Base-by-base conservation (phyloP, 2,329 filamentous ascomycete genomes). In the Apiospora hydei region DNA sequence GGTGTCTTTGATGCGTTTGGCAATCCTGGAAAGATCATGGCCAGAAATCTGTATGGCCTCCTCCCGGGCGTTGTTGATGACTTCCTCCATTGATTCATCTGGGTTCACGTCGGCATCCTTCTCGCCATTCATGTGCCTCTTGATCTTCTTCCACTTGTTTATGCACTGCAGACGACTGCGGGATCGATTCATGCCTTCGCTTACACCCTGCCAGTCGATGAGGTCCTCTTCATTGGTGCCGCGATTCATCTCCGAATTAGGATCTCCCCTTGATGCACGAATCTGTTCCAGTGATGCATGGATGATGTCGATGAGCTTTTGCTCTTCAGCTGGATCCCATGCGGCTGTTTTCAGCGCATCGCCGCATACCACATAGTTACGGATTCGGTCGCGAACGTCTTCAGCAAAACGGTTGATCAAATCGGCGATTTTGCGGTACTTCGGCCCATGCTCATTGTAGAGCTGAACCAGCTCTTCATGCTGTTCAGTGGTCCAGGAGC, bases 301-400 rank as follows among this genome's bases (percentile, higher is more conserved):
- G 3, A 94, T 88, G 13, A 86, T 85, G 1, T 83, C 78, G 1
- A 84, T 83, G 38, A 94, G 82, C 13, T 79, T 81, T 0, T 82
- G 80, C 76, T 92, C 90, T 76, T 95, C 93, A 0, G 86, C 84
- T 24, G 87, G 81, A 1, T 83, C 85, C 93, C 93, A 95, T 1
- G 82, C 80, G 46, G 88, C 87, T 57, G 84, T 87, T 44, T 85
- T 85, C 71, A 84, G 83, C 0, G 84, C 85, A 7, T 87, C 84
- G 26, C 88, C 88, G 70, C 89, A 91, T 66, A 91, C 82, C 30
- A 93, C 82, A 76, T 92, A 90, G 76, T 94, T 92, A 51, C 90
- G 86, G 84, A 91, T 93, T 4, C 92, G 89, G 78, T 94, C 92
- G 69, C 92, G 88, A 70, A 91, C 86, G 77, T 94, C 92, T 73